These are phyloP conservation scores for Aspergillus avenaceus DNA, from an alignment of 495 filamentous ascomycete species.

Conservation along the genomic window DNA sequence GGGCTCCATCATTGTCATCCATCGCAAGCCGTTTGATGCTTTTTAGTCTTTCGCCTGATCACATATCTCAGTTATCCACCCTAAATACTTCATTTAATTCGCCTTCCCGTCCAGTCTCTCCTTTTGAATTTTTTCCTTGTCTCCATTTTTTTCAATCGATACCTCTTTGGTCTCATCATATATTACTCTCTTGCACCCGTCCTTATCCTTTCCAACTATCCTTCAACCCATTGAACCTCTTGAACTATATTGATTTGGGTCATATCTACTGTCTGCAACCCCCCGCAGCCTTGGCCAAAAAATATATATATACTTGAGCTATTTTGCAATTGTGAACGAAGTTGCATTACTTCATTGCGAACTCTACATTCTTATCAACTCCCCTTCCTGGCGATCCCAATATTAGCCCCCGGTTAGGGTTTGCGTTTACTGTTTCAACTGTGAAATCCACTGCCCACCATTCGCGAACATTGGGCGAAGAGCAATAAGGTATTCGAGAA, in stretches of 20 bases:
- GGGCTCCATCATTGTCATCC: conserved; percentile 21
- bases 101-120: conserved; percentile 26
- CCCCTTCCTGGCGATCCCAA: not conserved
- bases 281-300: too few relatives aligned
- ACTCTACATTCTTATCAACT: not conserved
- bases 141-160: conserved; percentile 4
- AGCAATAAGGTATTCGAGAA: not conserved
- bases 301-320: too few relatives aligned
- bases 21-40: conserved; percentile 31
- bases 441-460: conserved; percentile 10
- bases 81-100: conserved; percentile 31
- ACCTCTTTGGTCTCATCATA: conserved; percentile 2
- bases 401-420: conserved; percentile 6
- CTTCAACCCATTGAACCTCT: not conserved
- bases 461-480: not conserved
- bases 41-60: conserved; percentile 39
- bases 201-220: conserved; percentile 4
- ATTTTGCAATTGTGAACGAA: conserved; percentile 1
- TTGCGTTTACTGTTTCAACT: conserved; percentile 16
- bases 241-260: conserved; percentile 4
- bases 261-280: too few relatives aligned
- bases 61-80: conserved; percentile 39
- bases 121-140: conserved; percentile 15
- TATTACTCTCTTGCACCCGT: conserved; percentile 3
- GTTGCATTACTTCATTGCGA: too few relatives aligned